A percentile compares a stretch with the other conserved stretches of the same genome.
Conservation (phyloP, 2,329 filamentous ascomycete genomes). For the Samsoniella hepiali region DNA sequence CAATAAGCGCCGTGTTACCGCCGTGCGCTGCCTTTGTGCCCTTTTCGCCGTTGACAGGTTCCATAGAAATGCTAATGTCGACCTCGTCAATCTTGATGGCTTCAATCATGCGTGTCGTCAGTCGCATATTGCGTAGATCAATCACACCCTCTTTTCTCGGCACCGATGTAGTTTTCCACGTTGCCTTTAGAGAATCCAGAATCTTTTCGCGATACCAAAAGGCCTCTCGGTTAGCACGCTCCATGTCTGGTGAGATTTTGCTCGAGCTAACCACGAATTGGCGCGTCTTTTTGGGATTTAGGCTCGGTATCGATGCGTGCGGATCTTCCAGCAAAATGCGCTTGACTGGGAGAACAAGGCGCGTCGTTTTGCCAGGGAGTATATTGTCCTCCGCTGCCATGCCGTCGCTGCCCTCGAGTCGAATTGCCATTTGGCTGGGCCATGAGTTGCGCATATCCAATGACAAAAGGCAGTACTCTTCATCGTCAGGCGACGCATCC, state of each 20-base stretch:
- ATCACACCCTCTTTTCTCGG: slow-evolving; percentile 61
- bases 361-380: slow-evolving; percentile 65
- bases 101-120: slow-evolving; percentile 78
- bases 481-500: slow-evolving; percentile 38
- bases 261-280: slow-evolving; percentile 86
- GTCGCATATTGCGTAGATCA: slow-evolving; percentile 71
- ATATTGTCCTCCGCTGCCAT: slow-evolving; percentile 54
- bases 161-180: slow-evolving; percentile 61
- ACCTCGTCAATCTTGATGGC: slow-evolving; percentile 78
- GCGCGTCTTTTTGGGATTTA: slow-evolving; percentile 79
- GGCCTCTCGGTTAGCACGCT: slow-evolving; percentile 72
- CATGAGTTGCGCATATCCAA: slow-evolving; percentile 87
- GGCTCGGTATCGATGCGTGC: slow-evolving; percentile 71
- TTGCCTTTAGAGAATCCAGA: slow-evolving; percentile 65
- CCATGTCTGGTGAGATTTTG: slow-evolving; percentile 74
- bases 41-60: slow-evolving; percentile 27
- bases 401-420: slow-evolving; percentile 53
- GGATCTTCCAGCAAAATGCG: slow-evolving; percentile 74
- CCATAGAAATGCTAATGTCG: slow-evolving; percentile 60
- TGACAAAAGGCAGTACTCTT: slow-evolving; percentile 73
- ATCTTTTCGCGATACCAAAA: slow-evolving; percentile 91
- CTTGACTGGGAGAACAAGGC: slow-evolving; percentile 72
- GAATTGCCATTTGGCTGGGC: slow-evolving; percentile 73
- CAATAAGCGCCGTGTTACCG: slow-evolving; percentile 33
- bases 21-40: too few species aligned